Evolutionary conservation across 2,329 filamentous ascomycete genomes (phyloP).

Genomic region (Diaporthe citri): DNA sequence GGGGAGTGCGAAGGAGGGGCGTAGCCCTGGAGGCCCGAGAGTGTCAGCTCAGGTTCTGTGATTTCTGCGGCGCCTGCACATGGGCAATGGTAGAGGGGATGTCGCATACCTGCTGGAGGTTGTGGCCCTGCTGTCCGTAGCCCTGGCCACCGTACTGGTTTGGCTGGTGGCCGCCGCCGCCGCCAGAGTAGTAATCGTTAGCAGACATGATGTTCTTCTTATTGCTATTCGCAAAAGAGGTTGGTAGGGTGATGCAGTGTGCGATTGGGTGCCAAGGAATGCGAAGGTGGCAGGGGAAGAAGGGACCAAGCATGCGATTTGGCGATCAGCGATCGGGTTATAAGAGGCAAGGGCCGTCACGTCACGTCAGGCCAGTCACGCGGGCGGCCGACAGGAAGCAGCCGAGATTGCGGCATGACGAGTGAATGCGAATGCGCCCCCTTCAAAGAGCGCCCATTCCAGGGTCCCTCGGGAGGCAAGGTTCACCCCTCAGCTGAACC

Average conservation of each 20-base stretch:
- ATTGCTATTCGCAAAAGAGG: neutral
- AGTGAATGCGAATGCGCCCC: constrained; percentile 21
- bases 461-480: constrained; percentile 14
- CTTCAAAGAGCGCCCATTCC: constrained; percentile 20
- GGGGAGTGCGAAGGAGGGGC: constrained; percentile 41
- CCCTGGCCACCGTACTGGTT: constrained; percentile 42
- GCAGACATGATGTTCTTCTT: constrained; percentile 41
- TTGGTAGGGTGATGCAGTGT: neutral
- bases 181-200: constrained; percentile 42
- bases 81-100: constrained; percentile 41
- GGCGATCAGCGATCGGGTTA: constrained; percentile 4
- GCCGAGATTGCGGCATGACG: constrained; percentile 30
- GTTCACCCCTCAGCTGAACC: constrained; percentile 10
- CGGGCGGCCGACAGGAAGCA: constrained; percentile 24
- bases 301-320: neutral
- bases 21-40: constrained; percentile 17
- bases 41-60: neutral
- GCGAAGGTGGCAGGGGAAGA: neutral
- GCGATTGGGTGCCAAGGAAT: constrained; percentile 4
- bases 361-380: constrained; percentile 4
- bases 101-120: constrained; percentile 44
- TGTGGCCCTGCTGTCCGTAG: constrained; percentile 42
- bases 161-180: constrained; percentile 34
- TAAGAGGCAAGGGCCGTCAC: neutral
- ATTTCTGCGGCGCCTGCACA: constrained; percentile 42